Base-by-base conservation (phyloP, 1,284 basidiomycete species). In the Amylostereum chailletii region DNA sequence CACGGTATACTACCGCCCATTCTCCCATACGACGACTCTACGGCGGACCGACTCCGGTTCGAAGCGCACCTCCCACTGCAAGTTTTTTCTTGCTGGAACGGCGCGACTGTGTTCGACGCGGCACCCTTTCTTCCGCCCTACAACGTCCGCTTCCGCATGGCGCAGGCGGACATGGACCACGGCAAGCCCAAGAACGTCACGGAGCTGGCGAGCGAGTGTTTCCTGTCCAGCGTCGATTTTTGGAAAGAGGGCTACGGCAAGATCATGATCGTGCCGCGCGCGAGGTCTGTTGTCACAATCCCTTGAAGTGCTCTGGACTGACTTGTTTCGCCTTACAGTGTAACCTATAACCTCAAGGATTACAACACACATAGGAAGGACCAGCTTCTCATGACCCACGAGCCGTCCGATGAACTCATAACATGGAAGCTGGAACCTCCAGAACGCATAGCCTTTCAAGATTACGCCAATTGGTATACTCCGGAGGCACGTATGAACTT, bases 21-120 rank as follows among this genome's bases (percentile, higher is more conserved):
- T 30, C 62, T 69, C 57, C 57, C 61, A 10, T 60, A 63, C 30
- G 60, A 60, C 19, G 59, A 61, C 0, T 33, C 48, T 3, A 19
- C 19, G 19, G 37, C 49, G 4, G 65, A 62, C 11, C 59, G 60
- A 31, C 43, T 50, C 30, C 42, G 63, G 19, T 64, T 63, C 56
- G 55, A 62, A 30, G 55, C 54, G 36, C 53, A 58, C 43, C 57
- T 66, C 29, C 66, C 68, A 2, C 65, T 66, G 57, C 69, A 71
- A 55, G 69, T 70, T 26, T 70, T 69, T 53, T 62, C 66, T 19
- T 70, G 69, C 45, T 72, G 57, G 57, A 58, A 58, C 44, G 57
- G 55, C 19, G 54, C 69, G 47, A 60, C 66, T 9, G 65, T 68
- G 19, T 56, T 72, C 46, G 62, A 36, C 58, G 62, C 46, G 60